Base-by-base conservation (phyloP, 768 basidiomycete genomes). In the Mycena albidolilacea region DNA sequence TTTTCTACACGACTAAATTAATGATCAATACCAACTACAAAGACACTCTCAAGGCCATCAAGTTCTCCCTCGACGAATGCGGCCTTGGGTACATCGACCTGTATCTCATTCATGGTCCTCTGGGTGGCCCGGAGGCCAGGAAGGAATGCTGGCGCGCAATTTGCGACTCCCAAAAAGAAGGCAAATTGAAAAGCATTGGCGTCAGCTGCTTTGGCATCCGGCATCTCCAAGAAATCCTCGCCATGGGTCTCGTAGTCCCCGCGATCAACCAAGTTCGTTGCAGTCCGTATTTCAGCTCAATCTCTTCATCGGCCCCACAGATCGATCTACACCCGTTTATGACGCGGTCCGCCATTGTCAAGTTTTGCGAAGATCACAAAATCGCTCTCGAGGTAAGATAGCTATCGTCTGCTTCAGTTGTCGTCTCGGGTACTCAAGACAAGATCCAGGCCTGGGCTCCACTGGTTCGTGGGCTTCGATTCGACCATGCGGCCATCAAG, bases 1-100 rank as follows among this genome's bases (percentile, higher is more conserved):
- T 95, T 76, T 93, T 90, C 84, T 92, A 89, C 80, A 93, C 91
- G 39, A 93, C 91, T 21, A 93, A 94, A 81, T 85, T 93, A 62
- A 91, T 86, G 81, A 73, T 80, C 63, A 94, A 93, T 80, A 78
- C 82, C 50, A 86, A 87, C 35, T 90, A 90, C 78, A 83, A 85
- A 5, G 79, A 85, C 15, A 85, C 87, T 30, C 84, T 80, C 69
- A 83, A 86, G 65, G 81, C 86, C 44, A 90, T 93, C 71, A 78
- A 87, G 73, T 84, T 82, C 55, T 92, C 90, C 3, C 79, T 93
- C 21, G 79, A 87, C 35, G 81, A 79, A 64, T 90, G 86, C 78
- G 87, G 88, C 0, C 82, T 93, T n/a, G 90, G 84, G 23, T 89
- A 90, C 77, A 90, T 93, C 71, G 92, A 94, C 77, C 82, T 94